These are phyloP conservation scores for Cruciata laevipes DNA, from an alignment of 257 asterid genomes.

Conservation along the genomic window DNA sequence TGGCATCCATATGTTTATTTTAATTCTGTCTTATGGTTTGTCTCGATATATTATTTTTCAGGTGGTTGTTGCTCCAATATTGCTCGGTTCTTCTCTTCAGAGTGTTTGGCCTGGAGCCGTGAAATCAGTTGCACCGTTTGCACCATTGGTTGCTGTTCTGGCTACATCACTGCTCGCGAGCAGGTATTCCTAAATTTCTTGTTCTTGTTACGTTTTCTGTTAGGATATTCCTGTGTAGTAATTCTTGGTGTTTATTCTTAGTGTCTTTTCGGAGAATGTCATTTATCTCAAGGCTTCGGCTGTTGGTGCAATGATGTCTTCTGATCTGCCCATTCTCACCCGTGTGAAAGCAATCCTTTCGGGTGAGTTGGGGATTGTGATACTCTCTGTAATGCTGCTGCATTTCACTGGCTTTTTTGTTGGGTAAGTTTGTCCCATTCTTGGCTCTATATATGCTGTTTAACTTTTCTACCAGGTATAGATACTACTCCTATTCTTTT, in stretches of 20 bases:
- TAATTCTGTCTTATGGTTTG: neutral
- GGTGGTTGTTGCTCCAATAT: constrained; percentile 96
- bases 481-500: too few relatives aligned
- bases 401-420: constrained; percentile 82
- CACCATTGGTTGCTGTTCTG: constrained; percentile 74
- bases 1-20: too few relatives aligned
- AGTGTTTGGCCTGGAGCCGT: constrained; percentile 54
- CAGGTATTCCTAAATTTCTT: constrained; percentile 39
- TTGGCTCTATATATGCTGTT: too few relatives aligned
- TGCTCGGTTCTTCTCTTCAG: constrained; percentile 72
- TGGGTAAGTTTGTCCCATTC: constrained; percentile 54
- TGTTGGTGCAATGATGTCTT: constrained; percentile 37
- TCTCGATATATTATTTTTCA: constrained; percentile 15
- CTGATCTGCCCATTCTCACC: constrained; percentile 42
- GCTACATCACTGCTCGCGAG: constrained; percentile 72
- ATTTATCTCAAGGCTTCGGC: constrained; percentile 51
- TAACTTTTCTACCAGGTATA: neutral
- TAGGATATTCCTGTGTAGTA: constrained; percentile 9
- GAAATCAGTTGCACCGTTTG: constrained; percentile 49
- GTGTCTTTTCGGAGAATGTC: constrained; percentile 81
- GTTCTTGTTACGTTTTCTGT: neutral
- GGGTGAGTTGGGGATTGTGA: constrained; percentile 51
- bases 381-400: constrained; percentile 63
- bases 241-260: constrained; percentile 22
- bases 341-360: constrained; percentile 41